These are phyloP conservation scores for Emiliania huxleyi DNA, from an alignment of 78 protist genomes.

Conservation along the genomic window DNA sequence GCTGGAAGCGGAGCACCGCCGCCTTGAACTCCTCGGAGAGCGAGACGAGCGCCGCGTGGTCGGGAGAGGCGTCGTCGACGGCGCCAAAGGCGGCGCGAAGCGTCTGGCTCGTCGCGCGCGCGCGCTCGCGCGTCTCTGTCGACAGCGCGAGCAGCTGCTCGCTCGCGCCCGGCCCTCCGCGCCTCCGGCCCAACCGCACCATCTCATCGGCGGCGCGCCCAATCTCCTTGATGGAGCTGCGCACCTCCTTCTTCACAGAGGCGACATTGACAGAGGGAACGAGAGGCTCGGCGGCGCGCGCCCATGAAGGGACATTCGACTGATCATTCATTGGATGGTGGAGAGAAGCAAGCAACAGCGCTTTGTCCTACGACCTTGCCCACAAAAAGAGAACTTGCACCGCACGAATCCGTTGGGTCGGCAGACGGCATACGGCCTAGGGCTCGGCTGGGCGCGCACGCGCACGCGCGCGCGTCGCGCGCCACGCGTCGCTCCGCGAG, in stretches of 20 bases:
- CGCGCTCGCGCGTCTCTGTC: not conserved
- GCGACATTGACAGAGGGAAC: not conserved
- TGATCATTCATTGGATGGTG: no score
- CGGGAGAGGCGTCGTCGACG: not conserved
- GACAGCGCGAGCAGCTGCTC: not conserved
- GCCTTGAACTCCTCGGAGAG: not conserved
- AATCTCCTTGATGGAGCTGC: not conserved
- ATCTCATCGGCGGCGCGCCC: not conserved
- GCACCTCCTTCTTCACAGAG: not conserved
- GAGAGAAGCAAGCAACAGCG: no score
- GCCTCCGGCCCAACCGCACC: not conserved
- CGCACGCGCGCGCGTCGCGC: no score
- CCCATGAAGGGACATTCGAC: not conserved
- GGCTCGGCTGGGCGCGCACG: no score
- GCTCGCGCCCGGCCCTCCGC: not conserved
- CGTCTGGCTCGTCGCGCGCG: not conserved
- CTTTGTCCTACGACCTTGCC: no score
- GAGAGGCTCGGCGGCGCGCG: not conserved
- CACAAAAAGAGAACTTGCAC: no score
- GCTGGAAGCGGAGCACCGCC: not conserved
- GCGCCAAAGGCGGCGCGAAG: not conserved
- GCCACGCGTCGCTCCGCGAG: no score
- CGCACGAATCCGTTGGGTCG: no score
- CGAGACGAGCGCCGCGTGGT: not conserved
- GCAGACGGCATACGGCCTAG: no score